Conservation (phyloP, 1,139 yeast species). For the Taiozyma sp. region DNA sequence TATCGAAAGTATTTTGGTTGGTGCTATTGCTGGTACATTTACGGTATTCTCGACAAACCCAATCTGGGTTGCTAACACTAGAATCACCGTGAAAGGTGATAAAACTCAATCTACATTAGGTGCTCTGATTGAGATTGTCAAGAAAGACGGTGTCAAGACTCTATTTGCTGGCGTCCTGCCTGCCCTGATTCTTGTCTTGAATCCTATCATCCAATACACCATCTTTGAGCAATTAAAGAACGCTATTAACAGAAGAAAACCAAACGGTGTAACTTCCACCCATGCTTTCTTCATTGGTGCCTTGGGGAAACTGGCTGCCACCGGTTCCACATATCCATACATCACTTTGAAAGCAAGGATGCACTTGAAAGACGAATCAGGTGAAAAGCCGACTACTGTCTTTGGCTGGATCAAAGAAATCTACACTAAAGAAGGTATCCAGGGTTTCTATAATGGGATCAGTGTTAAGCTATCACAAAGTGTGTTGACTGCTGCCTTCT, state of each 20-base stretch:
- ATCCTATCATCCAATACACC: slow-evolving; percentile 91
- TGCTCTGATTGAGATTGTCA: slow-evolving; percentile 57
- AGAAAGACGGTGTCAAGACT: slow-evolving; percentile 66
- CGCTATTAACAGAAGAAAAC: slow-evolving; percentile 49
- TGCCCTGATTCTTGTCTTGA: slow-evolving; percentile 77
- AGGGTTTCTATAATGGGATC: slow-evolving; percentile 81
- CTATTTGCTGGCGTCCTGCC: slow-evolving; percentile 85
- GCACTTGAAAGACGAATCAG: slow-evolving; percentile 47
- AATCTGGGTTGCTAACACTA: slow-evolving; percentile 91
- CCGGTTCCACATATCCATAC: slow-evolving; percentile 85
- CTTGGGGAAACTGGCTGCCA: slow-evolving; percentile 81
- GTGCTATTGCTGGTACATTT: slow-evolving; percentile 84
- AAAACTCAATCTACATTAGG: slow-evolving; percentile 42
- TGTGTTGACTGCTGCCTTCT: slow-evolving; percentile 82
- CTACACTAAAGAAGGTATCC: slow-evolving; percentile 60
- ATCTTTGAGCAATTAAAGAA: slow-evolving; percentile 84
- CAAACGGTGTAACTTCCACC: slow-evolving; percentile 33
- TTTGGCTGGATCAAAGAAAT: slow-evolving; percentile 38
- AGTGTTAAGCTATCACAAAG: slow-evolving; percentile 77
- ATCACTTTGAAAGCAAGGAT: slow-evolving; percentile 85
- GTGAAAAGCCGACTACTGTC: slow-evolving; percentile 16
- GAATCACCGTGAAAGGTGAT: slow-evolving; percentile 59
- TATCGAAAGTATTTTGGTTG: slow-evolving; percentile 69
- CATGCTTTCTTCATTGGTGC: slow-evolving; percentile 84
- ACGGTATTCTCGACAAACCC: slow-evolving; percentile 90